phyloP scores from a whole-genome alignment of 805 yeast species.

The Brettanomyces nanus region DNA sequence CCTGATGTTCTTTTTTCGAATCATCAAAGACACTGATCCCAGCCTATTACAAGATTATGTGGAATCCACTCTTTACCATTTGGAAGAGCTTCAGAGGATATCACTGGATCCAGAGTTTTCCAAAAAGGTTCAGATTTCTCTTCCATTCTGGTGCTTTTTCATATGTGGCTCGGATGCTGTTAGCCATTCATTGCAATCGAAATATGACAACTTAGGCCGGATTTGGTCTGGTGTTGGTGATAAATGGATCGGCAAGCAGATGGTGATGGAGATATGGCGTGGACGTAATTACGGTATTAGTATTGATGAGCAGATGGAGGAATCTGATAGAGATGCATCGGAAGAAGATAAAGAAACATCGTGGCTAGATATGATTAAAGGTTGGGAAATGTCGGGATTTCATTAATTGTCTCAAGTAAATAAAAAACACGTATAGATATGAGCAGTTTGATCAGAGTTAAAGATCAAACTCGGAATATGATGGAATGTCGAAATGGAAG shows the following conservation, averaged over 20 bases:
- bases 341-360: slow-evolving; percentile 27
- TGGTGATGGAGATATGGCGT: slow-evolving; percentile 43
- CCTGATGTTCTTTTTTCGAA: slow-evolving; percentile 35
- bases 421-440: not conserved
- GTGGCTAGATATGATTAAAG: slow-evolving; percentile 47
- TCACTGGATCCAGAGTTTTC: slow-evolving; percentile 14
- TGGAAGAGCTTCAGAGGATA: slow-evolving; percentile 23
- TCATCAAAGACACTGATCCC: slow-evolving; percentile 36
- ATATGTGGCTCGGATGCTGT: slow-evolving; percentile 35
- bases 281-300: slow-evolving; percentile 23
- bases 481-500: slow-evolving; percentile 74
- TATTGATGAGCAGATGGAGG: slow-evolving; percentile 1
- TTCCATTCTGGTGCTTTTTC: slow-evolving; percentile 42
- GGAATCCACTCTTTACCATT: slow-evolving; percentile 25
- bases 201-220: slow-evolving; percentile 28
- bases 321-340: not conserved
- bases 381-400: slow-evolving; percentile 39
- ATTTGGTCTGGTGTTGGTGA: slow-evolving; percentile 27
- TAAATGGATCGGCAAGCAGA: slow-evolving; percentile 50
- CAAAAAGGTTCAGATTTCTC: slow-evolving; percentile 23
- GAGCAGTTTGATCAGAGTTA: no score
- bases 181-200: slow-evolving; percentile 22
- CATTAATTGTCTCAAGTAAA: slow-evolving; percentile 9
- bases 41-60: slow-evolving; percentile 29
- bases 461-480: slow-evolving; percentile 21